Percentiles rank a stretch among this genome's conserved stretches.
Evolutionary conservation across 75 land plant genomes (phyloP).

Genomic region (Isoetes taiwanensis): DNA sequence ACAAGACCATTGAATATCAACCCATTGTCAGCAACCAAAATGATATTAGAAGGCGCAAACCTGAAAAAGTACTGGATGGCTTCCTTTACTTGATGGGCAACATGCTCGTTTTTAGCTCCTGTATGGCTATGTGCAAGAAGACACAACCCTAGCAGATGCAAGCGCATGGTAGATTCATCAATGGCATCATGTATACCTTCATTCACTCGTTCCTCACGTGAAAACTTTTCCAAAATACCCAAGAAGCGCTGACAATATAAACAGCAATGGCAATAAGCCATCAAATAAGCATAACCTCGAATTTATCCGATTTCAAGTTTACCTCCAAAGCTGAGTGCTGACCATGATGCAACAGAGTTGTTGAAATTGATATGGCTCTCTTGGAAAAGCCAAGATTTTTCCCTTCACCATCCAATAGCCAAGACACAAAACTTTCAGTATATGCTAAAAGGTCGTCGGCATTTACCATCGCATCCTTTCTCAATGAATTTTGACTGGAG

Average conservation of each 20-base stretch:
- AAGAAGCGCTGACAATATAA: conserved; percentile 41
- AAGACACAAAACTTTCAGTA: conserved; percentile 37
- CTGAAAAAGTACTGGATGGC: conserved; percentile 82
- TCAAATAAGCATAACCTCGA: neutral
- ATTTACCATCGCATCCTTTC: conserved; percentile 21
- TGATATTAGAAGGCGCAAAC: conserved; percentile 26
- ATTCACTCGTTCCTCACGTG: conserved; percentile 29
- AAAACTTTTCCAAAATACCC: conserved; percentile 36
- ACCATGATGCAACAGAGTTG: conserved; percentile 46
- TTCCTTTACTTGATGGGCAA: conserved; percentile 44
- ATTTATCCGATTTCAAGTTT: neutral
- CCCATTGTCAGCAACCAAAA: no score
- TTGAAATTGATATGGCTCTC: conserved; percentile 38
- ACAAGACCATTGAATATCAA: no score
- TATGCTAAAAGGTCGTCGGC: conserved; percentile 21
- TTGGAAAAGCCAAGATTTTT: conserved; percentile 24
- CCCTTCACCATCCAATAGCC: conserved; percentile 44
- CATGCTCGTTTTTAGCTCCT: conserved; percentile 23
- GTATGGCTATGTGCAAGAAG: conserved; percentile 50
- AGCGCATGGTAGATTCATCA: conserved; percentile 42
- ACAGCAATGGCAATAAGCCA: neutral
- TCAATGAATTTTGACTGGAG: conserved; percentile 12
- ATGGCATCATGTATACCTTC: conserved; percentile 27
- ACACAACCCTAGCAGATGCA: conserved; percentile 74
- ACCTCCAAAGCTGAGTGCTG: conserved; percentile 87